Percentiles rank a stretch among this genome's conserved stretches.
These are phyloP conservation scores for Penicillium crystallinum DNA, from an alignment of 495 filamentous ascomycete species.

Conservation along the genomic window DNA sequence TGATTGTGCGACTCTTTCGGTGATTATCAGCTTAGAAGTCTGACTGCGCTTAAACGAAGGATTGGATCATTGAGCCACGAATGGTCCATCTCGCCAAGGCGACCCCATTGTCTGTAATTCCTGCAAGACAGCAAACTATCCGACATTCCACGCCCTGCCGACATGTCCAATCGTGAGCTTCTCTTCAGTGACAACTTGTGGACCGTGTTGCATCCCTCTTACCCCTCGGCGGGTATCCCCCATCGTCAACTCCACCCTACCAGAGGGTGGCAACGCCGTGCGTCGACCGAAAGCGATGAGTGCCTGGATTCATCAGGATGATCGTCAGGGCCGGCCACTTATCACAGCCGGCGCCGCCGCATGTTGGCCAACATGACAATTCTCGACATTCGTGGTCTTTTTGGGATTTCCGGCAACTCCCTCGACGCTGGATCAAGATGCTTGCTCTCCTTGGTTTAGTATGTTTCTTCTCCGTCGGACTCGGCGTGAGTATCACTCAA, in stretches of 20 bases:
- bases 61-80: not conserved
- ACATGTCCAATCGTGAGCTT: conserved; percentile 15
- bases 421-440: conserved; percentile 27
- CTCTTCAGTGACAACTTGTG: conserved; percentile 5
- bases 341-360: conserved; percentile 21
- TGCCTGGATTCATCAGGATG: conserved; percentile 23
- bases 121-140: not conserved
- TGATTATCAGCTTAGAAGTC: not conserved
- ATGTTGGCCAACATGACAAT: conserved; percentile 12
- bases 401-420: conserved; percentile 15
- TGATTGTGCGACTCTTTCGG: not conserved
- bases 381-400: conserved; percentile 17
- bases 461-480: conserved; percentile 16
- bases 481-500: conserved; percentile 11
- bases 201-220: conserved; percentile 20
- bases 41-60: not conserved
- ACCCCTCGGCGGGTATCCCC: conserved; percentile 7
- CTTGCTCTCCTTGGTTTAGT: conserved; percentile 17
- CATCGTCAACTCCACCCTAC: conserved; percentile 16
- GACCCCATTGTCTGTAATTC: not conserved
- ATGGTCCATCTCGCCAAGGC: conserved; percentile 5
- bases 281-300: conserved; percentile 23
- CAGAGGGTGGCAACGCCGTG: conserved; percentile 19
- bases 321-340: conserved; percentile 22
- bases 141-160: conserved; percentile 24